Base-by-base conservation (phyloP, 2,329 filamentous ascomycete species). In the Colletotrichum kahawae region DNA sequence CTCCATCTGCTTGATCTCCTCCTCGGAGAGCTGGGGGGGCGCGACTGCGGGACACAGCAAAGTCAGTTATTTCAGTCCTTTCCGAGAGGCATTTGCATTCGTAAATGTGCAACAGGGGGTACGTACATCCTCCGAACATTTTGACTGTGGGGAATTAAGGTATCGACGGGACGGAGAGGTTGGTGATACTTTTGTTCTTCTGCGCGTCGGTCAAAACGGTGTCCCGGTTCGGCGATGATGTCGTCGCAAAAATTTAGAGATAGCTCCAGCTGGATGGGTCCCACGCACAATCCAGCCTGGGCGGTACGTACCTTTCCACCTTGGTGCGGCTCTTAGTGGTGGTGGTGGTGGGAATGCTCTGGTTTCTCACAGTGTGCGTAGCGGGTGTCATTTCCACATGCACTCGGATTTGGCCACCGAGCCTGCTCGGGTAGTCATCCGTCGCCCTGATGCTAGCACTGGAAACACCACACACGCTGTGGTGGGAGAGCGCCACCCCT, bases 1-100 rank as follows among this genome's bases (percentile, higher is more conserved):
- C 88, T 96, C 94, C 83, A 92, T 89, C 81, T 88, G 87, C 82
- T 89, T 89, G 82, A 96, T 90, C 89, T 96, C 93, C 84, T 93
- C 92, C 74, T 90, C 87, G 74, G 92, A 92, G 80, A 92, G 90
- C 83, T 92, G 92, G 82, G 93, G 93, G 85, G 94, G 90, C 79
- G 89, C 92, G 87, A 92, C 92, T 93, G 81, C 38, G 64, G 36
- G 14, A 24, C 16, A 34, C n/a, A 29, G 34, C 65, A 29, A 65
- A 33, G 48, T 31, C 18, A 66, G 29, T 38, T 12, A 16, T 38
- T 8, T 18, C 13, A 6, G 4, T 10, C 21, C 18, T 24, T 29
- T 12, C 18, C 14, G 10, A 48, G 18, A 10, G 18, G 5, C 31
- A 33, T 24, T 36, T 14, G 29, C 8, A 10, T 7, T 36, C 12